These are phyloP conservation scores for Teratosphaeria gauchensis DNA, from an alignment of 2,329 filamentous ascomycete species.

Conservation along the genomic window DNA sequence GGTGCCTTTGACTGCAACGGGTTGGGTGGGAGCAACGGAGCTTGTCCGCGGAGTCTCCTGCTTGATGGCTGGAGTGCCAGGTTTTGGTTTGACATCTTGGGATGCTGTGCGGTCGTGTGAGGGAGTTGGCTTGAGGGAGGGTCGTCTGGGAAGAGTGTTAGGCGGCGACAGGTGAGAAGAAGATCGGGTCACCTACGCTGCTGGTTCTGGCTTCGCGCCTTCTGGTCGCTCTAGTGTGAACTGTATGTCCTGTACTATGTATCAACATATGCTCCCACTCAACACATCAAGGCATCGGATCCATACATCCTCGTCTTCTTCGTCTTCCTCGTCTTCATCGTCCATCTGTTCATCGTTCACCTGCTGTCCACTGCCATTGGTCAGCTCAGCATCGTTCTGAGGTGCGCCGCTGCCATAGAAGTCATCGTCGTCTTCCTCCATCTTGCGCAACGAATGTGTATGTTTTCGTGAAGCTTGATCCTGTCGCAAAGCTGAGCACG, in stretches of 20 bases:
- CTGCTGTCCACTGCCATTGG: conserved; percentile 2
- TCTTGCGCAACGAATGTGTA: conserved; percentile 11
- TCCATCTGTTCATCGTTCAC: conserved; percentile 36
- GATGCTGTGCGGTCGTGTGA: conserved; percentile 6
- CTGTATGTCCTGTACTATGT: conserved; percentile 37
- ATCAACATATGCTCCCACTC: neutral
- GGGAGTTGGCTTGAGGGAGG: neutral
- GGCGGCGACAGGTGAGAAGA: neutral
- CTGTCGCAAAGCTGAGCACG: neutral
- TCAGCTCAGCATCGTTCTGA: conserved; percentile 20
- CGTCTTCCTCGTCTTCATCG: conserved; percentile 34
- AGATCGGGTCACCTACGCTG: neutral
- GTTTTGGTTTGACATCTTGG: conserved; percentile 10
- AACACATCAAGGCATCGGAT: neutral
- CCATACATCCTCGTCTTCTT: conserved; percentile 33
- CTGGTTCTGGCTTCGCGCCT: conserved; percentile 18
- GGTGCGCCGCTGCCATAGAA: conserved; percentile 31
- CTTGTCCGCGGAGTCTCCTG: conserved; percentile 8
- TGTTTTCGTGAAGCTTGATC: neutral
- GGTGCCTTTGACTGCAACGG: conserved; percentile 21
- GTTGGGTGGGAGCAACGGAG: conserved; percentile 8
- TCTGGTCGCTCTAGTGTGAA: conserved; percentile 43
- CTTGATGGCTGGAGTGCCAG: conserved; percentile 9
- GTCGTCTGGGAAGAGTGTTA: conserved; percentile 1
- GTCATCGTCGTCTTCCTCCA: conserved; percentile 46